Conservation (phyloP, 2,329 filamentous ascomycete genomes). For the Exophiala oligosperma region DNA sequence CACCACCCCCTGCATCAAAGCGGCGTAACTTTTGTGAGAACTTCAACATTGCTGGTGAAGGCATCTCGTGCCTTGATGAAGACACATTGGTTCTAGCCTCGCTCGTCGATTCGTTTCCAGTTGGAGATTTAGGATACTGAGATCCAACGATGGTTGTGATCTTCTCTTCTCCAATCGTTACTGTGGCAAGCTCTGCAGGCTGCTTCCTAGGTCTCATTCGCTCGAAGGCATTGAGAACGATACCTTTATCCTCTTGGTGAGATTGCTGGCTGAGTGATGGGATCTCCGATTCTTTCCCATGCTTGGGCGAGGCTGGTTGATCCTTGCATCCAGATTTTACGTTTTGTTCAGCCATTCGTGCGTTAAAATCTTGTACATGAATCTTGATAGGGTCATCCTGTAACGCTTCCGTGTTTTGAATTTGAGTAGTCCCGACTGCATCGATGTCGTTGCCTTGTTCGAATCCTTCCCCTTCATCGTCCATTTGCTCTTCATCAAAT, state of each 20-base stretch:
- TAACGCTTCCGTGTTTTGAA: constrained; percentile 21
- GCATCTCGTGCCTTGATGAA: background rate
- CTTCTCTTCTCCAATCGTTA: constrained; percentile 71
- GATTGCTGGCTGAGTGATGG: constrained; percentile 37
- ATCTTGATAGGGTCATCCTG: constrained; percentile 24
- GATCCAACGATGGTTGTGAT: constrained; percentile 66
- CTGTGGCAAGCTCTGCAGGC: constrained; percentile 66
- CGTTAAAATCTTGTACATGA: constrained; percentile 34
- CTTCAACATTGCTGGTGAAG: constrained; percentile 3
- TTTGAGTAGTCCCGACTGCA: background rate
- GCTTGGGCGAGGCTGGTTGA: background rate
- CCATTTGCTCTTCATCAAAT: background rate
- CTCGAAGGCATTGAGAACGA: constrained; percentile 63
- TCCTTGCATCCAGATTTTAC: background rate
- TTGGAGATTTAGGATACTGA: constrained; percentile 40
- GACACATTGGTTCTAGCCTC: background rate
- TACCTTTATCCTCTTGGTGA: constrained; percentile 32
- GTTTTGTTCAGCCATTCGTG: constrained; percentile 30
- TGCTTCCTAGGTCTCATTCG: constrained; percentile 64
- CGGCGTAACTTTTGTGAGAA: constrained; percentile 25
- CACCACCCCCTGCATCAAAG: constrained; percentile 23
- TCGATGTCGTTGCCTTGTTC: constrained; percentile 1
- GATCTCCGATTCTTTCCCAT: constrained; percentile 22
- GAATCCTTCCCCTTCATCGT: too few species aligned
- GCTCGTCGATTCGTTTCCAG: background rate